These are phyloP conservation scores for Vaccinium corymbosum DNA, from an alignment of 148 eudicot genomes.

Conservation along the genomic window DNA sequence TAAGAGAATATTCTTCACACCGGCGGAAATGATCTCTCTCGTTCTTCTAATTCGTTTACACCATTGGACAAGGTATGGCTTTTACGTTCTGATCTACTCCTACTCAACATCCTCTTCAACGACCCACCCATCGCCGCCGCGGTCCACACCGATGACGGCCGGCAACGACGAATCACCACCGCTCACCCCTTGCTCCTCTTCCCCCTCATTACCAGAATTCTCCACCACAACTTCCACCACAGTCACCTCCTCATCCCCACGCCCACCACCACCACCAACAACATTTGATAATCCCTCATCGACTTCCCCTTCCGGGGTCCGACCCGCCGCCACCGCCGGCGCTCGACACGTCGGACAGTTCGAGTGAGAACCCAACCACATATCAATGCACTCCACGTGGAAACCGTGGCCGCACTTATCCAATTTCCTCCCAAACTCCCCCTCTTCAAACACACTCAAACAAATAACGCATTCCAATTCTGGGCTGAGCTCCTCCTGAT, in stretches of 20 bases:
- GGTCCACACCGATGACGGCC: no score
- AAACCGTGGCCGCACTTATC: background rate
- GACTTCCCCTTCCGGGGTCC: background rate
- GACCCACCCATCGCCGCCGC: background rate
- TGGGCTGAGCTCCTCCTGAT: background rate
- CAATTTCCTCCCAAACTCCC: background rate
- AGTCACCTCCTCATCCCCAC: background rate
- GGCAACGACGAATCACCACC: no score
- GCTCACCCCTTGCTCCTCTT: no score
- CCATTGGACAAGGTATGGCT: background rate
- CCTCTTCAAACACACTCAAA: background rate
- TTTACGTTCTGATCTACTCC: background rate
- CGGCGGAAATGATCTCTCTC: background rate
- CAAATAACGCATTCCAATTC: background rate
- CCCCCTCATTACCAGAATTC: background rate
- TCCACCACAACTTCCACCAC: background rate
- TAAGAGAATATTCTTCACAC: background rate
- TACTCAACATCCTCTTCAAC: background rate
- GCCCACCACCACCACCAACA: background rate
- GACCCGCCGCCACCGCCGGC: background rate
- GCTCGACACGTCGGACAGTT: background rate
- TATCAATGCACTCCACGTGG: background rate
- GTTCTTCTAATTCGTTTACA: background rate
- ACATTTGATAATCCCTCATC: background rate
- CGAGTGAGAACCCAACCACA: background rate